Evolutionary conservation across 1,284 basidiomycete genomes (phyloP), one percentile per base, ranked within the genome.

Genomic region (Fomitopsis pinicola): DNA sequence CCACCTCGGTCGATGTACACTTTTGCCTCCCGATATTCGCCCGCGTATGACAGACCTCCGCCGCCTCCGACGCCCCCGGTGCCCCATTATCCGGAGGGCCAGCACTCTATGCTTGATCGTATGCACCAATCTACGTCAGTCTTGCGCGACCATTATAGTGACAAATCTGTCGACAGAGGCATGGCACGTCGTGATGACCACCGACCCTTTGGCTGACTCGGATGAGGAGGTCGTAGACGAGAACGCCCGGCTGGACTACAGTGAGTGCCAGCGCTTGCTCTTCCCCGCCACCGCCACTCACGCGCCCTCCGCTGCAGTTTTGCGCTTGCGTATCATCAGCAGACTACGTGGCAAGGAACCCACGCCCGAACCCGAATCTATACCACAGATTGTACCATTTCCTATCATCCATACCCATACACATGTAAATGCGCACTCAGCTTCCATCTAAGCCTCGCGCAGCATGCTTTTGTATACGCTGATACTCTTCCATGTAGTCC

Each of bases 201-300:
- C 78, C 57, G 84, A 83, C 66, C 79, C 83, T 19, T 72, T 84
- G 38, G 67, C 77, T 50, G 83, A 83, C 66, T 85, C 82, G 26
- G 86, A 88, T 65, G 83, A 84, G 46, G 83, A 87, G 64, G 82
- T 83, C 33, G 75, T 72, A 61, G 87, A 91, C 68, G 82, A 85
- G 69, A 70, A 81, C 63, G 76, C 78, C 22, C 79, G 82, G 44
- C 71, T 77, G 45, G 85, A 87, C 66, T 85, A 85, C 64, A 70
- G 85, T 86, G 59, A 59, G 81, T 72, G 35, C 19, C 14, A 26
- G 46, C 44, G 57, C 50, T 55, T 61, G 42, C 52, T 42, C 42
- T 56, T 14, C 52, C 28, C 28, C 15, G 12, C 14, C n/a, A 5
- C 9, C 28, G 4, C 22, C 28, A 17, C 50, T 57, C n/a, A 62